These are phyloP conservation scores for Naematelia aurantialba DNA, from an alignment of 768 basidiomycete genomes.

Conservation along the genomic window DNA sequence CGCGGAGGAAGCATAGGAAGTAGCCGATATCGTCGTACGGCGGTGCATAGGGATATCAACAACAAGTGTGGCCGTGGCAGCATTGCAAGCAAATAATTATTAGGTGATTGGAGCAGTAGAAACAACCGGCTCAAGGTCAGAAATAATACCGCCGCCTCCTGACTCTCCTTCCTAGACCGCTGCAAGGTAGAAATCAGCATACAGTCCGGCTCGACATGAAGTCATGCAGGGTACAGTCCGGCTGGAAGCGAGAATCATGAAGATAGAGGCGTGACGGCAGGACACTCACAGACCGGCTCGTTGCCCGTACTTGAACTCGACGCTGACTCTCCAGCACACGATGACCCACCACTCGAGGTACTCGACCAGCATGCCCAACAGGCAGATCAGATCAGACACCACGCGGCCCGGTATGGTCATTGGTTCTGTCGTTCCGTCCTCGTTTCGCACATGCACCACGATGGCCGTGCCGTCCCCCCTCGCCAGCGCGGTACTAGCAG, in stretches of 20 bases:
- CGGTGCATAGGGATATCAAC: too few species aligned
- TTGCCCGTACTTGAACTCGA: constrained; percentile 24
- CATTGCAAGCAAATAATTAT: too few species aligned
- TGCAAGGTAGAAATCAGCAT: constrained; percentile 9
- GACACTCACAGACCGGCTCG: constrained; percentile 26
- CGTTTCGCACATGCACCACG: neutral
- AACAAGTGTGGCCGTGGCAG: too few species aligned
- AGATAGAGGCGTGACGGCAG: too few species aligned
- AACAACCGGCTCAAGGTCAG: too few species aligned
- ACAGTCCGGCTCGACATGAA: constrained; percentile 22
- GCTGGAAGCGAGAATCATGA: too few species aligned
- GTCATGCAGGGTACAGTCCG: too few species aligned
- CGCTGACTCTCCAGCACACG: constrained; percentile 17
- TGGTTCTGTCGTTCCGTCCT: constrained; percentile 10
- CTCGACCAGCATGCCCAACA: constrained; percentile 25
- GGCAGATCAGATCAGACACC: constrained; percentile 34
- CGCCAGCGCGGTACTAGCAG: neutral
- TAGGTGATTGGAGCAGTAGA: too few species aligned
- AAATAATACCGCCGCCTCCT: neutral
- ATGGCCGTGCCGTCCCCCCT: neutral
- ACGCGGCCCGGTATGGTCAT: constrained; percentile 31
- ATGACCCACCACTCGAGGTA: constrained; percentile 28
- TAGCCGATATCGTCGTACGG: neutral
- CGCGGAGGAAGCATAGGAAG: neutral
- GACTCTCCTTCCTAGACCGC: neutral